A percentile compares a stretch with the other conserved stretches of the same genome.
Evolutionary conservation across 805 yeast species (phyloP).

Genomic region (Saccharomycopsis lassenensis): DNA sequence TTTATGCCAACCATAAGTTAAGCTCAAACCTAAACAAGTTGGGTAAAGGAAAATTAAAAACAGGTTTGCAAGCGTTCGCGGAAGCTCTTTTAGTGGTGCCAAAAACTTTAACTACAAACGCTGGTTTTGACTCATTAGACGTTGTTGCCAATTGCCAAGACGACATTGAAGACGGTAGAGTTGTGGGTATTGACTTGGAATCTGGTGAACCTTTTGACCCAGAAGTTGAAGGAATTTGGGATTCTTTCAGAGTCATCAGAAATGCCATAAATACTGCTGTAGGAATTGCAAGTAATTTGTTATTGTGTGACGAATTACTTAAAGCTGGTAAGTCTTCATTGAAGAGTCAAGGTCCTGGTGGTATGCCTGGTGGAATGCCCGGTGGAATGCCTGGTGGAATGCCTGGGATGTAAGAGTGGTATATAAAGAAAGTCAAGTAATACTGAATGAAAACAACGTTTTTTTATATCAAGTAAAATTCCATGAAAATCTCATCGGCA

Average conservation of each 20-base stretch:
- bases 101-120: constrained; percentile 82
- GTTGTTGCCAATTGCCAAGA: constrained; percentile 84
- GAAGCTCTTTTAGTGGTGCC: constrained; percentile 88
- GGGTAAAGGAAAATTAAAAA: constrained; percentile 69
- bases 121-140: constrained; percentile 89
- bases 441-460: too few relatives aligned
- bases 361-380: constrained; percentile 4
- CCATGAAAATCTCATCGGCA: too few relatives aligned
- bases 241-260: constrained; percentile 86
- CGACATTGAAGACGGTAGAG: constrained; percentile 67
- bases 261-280: constrained; percentile 88
- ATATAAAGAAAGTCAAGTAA: too few relatives aligned
- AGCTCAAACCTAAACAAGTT: constrained; percentile 39
- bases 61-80: constrained; percentile 89
- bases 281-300: constrained; percentile 84
- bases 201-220: constrained; percentile 97
- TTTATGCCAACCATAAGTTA: constrained; percentile 68
- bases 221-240: constrained; percentile 90
- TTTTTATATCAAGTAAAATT: too few relatives aligned
- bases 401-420: too few relatives aligned
- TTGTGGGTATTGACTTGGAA: constrained; percentile 82
- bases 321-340: constrained; percentile 94
- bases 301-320: constrained; percentile 89
- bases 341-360: constrained; percentile 42
- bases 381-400: too few relatives aligned